These are phyloP conservation scores for Metschnikowia peoriensis DNA, from an alignment of 805 yeast species.

Conservation along the genomic window DNA sequence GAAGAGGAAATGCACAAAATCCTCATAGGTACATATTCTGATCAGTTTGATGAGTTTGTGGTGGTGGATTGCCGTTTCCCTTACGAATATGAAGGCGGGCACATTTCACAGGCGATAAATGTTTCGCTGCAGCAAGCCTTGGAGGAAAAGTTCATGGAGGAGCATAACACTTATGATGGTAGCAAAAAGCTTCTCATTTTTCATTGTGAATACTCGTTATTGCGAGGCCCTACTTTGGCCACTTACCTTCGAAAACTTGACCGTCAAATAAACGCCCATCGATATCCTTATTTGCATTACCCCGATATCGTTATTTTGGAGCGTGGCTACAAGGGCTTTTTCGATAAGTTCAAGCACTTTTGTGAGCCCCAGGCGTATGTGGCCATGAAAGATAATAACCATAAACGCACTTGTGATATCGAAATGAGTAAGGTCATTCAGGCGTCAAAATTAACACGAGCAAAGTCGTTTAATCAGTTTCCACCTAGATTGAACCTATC, in stretches of 20 bases:
- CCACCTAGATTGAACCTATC: slow-evolving; percentile 15
- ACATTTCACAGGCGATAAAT: slow-evolving; percentile 79
- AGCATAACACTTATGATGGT: slow-evolving; percentile 12
- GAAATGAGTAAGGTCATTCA: slow-evolving; percentile 45
- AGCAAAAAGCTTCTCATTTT: slow-evolving; percentile 61
- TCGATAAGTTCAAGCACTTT: slow-evolving; percentile 50
- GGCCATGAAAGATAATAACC: slow-evolving; percentile 64
- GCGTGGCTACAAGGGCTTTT: slow-evolving; percentile 89
- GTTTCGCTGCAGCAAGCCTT: slow-evolving; percentile 67
- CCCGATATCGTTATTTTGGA: slow-evolving; percentile 88
- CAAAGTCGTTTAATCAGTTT: slow-evolving; percentile 35
- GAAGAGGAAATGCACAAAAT: slow-evolving; percentile 57
- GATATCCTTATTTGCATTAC: slow-evolving; percentile 77
- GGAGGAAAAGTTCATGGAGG: slow-evolving; percentile 50
- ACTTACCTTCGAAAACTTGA: slow-evolving; percentile 80
- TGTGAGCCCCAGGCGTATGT: slow-evolving; percentile 81
- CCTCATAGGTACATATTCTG: slow-evolving; percentile 49
- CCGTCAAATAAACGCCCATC: slow-evolving; percentile 65
- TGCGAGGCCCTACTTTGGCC: slow-evolving; percentile 94
- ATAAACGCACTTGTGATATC: slow-evolving; percentile 41
- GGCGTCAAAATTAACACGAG: slow-evolving; percentile 41
- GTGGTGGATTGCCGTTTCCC: slow-evolving; percentile 89
- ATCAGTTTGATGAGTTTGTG: slow-evolving; percentile 53
- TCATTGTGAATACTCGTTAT: slow-evolving; percentile 93
- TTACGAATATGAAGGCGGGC: slow-evolving; percentile 93